These are phyloP conservation scores for Thalassiosira sp. DNA, from an alignment of 352 stramenopile genomes.

Conservation along the genomic window DNA sequence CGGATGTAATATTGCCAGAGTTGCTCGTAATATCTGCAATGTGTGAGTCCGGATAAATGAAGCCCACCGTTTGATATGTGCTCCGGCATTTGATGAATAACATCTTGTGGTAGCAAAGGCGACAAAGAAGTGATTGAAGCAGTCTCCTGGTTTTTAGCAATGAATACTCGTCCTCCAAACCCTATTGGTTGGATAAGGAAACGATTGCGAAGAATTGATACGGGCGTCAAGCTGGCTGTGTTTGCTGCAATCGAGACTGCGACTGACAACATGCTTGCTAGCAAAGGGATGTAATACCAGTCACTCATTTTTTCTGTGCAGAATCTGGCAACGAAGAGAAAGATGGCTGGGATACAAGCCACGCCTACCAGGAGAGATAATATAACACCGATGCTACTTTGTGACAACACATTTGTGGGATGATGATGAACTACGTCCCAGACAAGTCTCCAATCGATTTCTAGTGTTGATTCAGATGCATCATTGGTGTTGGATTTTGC, in stretches of 20 bases:
- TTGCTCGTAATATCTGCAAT: constrained; percentile 16
- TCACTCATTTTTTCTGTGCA: background rate
- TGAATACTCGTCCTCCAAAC: constrained; percentile 37
- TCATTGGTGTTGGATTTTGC: background rate
- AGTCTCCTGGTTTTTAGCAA: constrained; percentile 16
- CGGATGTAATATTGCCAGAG: constrained; percentile 12
- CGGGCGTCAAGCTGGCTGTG: background rate
- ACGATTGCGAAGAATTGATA: constrained; percentile 36
- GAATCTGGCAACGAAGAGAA: background rate
- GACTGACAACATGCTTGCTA: background rate
- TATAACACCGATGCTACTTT: background rate
- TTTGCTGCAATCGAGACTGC: background rate
- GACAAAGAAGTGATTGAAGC: constrained; percentile 8
- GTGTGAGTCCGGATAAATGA: constrained; percentile 1
- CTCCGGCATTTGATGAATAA: constrained; percentile 7
- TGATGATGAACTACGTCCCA: constrained; percentile 28
- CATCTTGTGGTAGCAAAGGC: constrained; percentile 6
- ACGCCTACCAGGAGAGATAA: background rate
- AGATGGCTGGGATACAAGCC: background rate
- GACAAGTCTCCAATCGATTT: constrained; percentile 41
- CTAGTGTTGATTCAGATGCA: background rate
- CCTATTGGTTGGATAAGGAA: constrained; percentile 44
- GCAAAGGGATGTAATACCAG: background rate
- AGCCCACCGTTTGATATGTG: background rate
- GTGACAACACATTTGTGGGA: constrained; percentile 1